A percentile compares a stretch with the other conserved stretches of the same genome.
phyloP scores from a whole-genome alignment of 2,329 filamentous ascomycete genomes.

The Grosmannia huntii region DNA sequence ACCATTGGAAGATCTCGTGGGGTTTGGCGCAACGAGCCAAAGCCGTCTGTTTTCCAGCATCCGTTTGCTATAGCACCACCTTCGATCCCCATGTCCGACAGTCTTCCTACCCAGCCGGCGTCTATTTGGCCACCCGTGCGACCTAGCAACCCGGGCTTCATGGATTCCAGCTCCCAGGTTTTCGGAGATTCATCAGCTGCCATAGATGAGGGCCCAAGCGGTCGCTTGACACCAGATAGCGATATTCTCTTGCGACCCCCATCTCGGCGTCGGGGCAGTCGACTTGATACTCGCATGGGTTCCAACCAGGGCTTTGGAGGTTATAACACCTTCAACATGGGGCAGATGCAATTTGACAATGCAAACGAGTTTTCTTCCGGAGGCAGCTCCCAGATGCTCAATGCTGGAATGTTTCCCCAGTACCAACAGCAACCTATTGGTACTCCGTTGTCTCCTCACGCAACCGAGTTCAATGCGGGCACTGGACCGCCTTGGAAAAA shows the following conservation, averaged over 20 bases:
- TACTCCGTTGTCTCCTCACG: constrained; percentile 58
- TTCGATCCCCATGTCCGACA: constrained; percentile 20
- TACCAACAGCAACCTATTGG: constrained; percentile 47
- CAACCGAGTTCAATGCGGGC: constrained; percentile 57
- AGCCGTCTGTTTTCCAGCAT: constrained; percentile 23
- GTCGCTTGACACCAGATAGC: constrained; percentile 34
- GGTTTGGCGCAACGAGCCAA: constrained; percentile 21
- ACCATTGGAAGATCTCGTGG: constrained; percentile 7
- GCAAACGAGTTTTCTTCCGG: constrained; percentile 13
- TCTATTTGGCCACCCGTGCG: constrained; percentile 35
- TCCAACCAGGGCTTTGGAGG: constrained; percentile 21
- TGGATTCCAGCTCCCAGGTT: constrained; percentile 21
- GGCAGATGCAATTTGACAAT: constrained; percentile 17
- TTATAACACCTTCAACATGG: constrained; percentile 23
- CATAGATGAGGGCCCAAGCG: constrained; percentile 29
- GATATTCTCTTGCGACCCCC: constrained; percentile 32
- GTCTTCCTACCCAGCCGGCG: constrained; percentile 19
- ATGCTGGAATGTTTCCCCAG: constrained; percentile 28
- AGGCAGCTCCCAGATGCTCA: constrained; percentile 19
- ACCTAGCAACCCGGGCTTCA: constrained; percentile 24
- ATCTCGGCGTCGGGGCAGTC: constrained; percentile 30
- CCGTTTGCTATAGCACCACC: constrained; percentile 13
- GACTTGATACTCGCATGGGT: constrained; percentile 29
- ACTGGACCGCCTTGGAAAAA: constrained; percentile 37
- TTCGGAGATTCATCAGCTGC: constrained; percentile 18